Evolutionary conservation across 139 green algal genomes (phyloP).

Genomic region (Chlamydomonas eustigma): DNA sequence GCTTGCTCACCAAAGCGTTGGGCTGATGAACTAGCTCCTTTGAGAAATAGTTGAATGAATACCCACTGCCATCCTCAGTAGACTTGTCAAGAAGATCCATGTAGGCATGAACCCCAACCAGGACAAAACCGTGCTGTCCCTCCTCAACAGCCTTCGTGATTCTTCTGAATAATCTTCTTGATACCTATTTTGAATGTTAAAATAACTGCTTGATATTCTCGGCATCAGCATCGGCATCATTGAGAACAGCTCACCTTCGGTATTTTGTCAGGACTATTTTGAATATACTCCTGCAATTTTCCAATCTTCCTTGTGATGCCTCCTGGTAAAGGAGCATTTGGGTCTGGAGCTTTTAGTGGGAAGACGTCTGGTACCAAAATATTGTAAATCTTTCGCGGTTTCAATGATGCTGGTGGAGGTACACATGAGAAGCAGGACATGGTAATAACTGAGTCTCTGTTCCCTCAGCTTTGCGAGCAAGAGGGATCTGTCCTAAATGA

Average conservation of each 20-base stretch:
- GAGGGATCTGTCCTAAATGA: no score
- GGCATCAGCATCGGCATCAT: no score
- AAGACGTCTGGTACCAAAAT: slow-evolving; percentile 52
- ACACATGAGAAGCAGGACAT: slow-evolving; percentile 34
- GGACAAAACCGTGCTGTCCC: slow-evolving; percentile 39
- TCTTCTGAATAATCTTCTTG: slow-evolving; percentile 39
- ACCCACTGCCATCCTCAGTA: slow-evolving; percentile 36
- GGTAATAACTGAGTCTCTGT: no score
- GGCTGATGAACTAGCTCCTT: slow-evolving; percentile 48
- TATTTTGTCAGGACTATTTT: slow-evolving; percentile 42
- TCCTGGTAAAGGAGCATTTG: slow-evolving; percentile 29
- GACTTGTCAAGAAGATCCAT: slow-evolving; percentile 37
- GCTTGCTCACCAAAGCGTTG: no score
- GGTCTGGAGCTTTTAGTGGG: slow-evolving; percentile 19
- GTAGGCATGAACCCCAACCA: slow-evolving; percentile 51
- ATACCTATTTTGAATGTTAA: no score
- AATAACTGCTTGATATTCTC: no score
- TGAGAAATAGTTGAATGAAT: slow-evolving; percentile 45
- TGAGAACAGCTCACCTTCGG: no score
- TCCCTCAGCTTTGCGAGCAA: no score
- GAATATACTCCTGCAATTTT: slow-evolving; percentile 61
- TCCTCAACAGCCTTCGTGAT: slow-evolving; percentile 31
- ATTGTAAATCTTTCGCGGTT: slow-evolving; percentile 59
- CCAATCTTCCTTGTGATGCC: slow-evolving; percentile 41
- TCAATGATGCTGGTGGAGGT: slow-evolving; percentile 45